Base-by-base conservation (phyloP, 768 basidiomycete genomes). In the Mycena albidolilacea region DNA sequence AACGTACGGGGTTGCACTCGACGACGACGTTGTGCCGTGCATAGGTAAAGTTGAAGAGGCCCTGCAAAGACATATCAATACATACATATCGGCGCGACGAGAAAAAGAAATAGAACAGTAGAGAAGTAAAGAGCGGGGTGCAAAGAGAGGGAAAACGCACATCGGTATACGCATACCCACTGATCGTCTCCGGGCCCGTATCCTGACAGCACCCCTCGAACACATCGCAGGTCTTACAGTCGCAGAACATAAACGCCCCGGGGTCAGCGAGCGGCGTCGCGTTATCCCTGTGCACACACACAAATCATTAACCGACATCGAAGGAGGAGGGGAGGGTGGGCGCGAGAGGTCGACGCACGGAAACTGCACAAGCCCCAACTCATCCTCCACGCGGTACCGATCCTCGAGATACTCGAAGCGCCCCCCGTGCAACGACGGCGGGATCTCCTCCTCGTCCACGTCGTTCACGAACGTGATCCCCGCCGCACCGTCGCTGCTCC, bases 1-100 rank as follows among this genome's bases (percentile, higher is more conserved):
- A 12, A 55, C 75, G 44, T 35, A 76, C 78, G 35, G 77, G 64
- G 43, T 77, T 79, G 60, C 79, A 80, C 70, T 80, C 79, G n/a
- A 78, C 64, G 39, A 80, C 69, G n/a, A 77, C 67, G 43, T 72
- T 50, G 50, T 46, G 2, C 3, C 19, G 43, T 12, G 5, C 8
- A 46, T 75, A 75, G 8, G 14, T 60, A 63, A 75, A 75, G 50
- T 75, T 75, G 52, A 75, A 75, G n/a, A 71, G 70, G 19, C 64
- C 67, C 73, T 75, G 52, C 30, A 35, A 8, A 17, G 2, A n/a
- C 10, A 43, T 43, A 19, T 14, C 19, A 17, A n/a, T 50, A 7
- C 19, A 11, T 12, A 21, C 12, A 12, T n/a, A 5, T 17, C 10
- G 38, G 14, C 15, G 12, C 48, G 48, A n/a, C 19, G 30, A 50